Percentiles rank a stretch among this genome's conserved stretches.
Conservation (phyloP, 495 filamentous ascomycete genomes). For the Zalerion maritima region DNA sequence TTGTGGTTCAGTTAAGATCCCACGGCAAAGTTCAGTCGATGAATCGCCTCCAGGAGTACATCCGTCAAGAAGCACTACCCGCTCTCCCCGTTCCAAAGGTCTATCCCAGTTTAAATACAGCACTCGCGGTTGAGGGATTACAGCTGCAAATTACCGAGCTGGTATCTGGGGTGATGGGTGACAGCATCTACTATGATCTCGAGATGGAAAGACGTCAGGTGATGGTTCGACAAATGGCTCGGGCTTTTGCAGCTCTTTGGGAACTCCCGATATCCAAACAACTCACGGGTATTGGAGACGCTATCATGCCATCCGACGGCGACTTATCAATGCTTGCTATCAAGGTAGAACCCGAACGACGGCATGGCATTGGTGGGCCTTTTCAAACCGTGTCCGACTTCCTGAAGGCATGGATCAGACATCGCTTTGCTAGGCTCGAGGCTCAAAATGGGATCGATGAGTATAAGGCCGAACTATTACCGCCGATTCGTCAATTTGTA, state of each 20-base stretch:
- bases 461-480: slow-evolving; percentile 9
- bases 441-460: slow-evolving; percentile 13
- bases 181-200: background rate
- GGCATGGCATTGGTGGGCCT: slow-evolving; percentile 6
- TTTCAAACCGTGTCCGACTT: slow-evolving; percentile 8
- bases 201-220: slow-evolving; percentile 1
- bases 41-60: slow-evolving; percentile 5
- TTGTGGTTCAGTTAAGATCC: slow-evolving; percentile 7
- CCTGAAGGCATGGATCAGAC: slow-evolving; percentile 9
- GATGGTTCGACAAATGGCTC: slow-evolving; percentile 4
- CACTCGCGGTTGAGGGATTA: slow-evolving; percentile 5
- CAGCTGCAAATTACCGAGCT: slow-evolving; percentile 5
- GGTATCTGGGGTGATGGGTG: slow-evolving; percentile 3
- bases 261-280: slow-evolving; percentile 1
- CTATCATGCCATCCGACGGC: slow-evolving; percentile 1
- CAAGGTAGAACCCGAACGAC: slow-evolving; percentile 3
- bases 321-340: slow-evolving; percentile 1
- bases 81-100: slow-evolving; percentile 6
- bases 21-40: slow-evolving; percentile 6
- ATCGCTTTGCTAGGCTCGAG: slow-evolving; percentile 6
- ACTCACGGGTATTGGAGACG: slow-evolving; percentile 3
- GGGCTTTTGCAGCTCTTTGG: slow-evolving; percentile 6
- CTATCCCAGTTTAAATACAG: slow-evolving; percentile 4
- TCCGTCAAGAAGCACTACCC: slow-evolving; percentile 3
- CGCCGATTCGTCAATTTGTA: slow-evolving; percentile 8